A percentile compares a stretch with the other conserved stretches of the same genome.
Evolutionary conservation across 148 eudicot genomes (phyloP).

Genomic region (Arctostaphylos glauca): DNA sequence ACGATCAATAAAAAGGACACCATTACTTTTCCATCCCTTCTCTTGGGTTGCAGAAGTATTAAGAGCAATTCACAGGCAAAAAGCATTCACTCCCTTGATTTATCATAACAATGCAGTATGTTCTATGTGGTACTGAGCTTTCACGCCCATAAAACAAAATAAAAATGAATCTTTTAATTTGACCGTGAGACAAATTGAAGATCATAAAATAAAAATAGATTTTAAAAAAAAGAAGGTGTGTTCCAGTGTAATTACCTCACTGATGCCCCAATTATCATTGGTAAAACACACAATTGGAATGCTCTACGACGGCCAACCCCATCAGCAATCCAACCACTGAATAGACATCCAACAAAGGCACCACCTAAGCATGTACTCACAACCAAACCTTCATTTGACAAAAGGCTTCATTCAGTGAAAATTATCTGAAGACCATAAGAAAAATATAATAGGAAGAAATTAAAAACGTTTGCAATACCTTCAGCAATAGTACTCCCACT

Average conservation of each 20-base stretch:
- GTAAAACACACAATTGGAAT: constrained; percentile 79
- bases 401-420: not conserved
- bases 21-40: not conserved
- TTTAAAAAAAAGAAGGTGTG: not conserved
- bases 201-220: not conserved
- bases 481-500: constrained; percentile 74
- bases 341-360: constrained; percentile 76
- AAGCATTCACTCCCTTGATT: not conserved
- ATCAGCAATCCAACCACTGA: constrained; percentile 87
- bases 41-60: not conserved
- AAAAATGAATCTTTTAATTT: not conserved
- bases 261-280: constrained; percentile 79
- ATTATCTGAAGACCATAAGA: not conserved
- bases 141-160: not conserved
- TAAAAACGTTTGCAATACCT: constrained; percentile 45
- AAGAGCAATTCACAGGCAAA: not conserved
- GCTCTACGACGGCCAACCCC: constrained; percentile 79
- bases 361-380: constrained; percentile 86
- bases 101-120: too few relatives aligned
- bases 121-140: too few relatives aligned
- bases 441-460: not conserved
- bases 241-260: constrained; percentile 46
- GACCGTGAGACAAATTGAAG: not conserved
- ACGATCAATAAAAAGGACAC: not conserved
- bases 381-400: constrained; percentile 61